Percentiles rank a stretch among this genome's conserved stretches.
These are phyloP conservation scores for Aspergillus niger DNA, from an alignment of 2,329 filamentous ascomycete genomes.

Conservation along the genomic window DNA sequence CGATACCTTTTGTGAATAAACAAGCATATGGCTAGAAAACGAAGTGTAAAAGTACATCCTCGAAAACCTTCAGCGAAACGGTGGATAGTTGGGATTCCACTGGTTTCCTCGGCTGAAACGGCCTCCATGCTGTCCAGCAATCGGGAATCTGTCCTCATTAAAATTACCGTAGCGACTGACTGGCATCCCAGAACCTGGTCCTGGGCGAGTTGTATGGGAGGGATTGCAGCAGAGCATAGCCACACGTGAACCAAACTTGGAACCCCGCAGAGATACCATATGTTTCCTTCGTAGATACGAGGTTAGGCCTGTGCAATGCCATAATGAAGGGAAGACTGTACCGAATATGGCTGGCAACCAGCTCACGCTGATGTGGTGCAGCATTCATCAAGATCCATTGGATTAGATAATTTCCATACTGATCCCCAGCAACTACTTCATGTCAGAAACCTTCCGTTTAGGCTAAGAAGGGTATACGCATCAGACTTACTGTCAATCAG, in stretches of 20 bases:
- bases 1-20: neutral
- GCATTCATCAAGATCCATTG: slow-evolving; percentile 95
- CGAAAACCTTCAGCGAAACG: slow-evolving; percentile 36
- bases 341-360: slow-evolving; percentile 90
- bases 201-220: slow-evolving; percentile 82
- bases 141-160: slow-evolving; percentile 40
- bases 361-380: slow-evolving; percentile 81
- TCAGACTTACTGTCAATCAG: slow-evolving; percentile 77
- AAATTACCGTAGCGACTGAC: slow-evolving; percentile 62
- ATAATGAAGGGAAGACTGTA: slow-evolving; percentile 24
- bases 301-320: neutral
- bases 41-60: neutral
- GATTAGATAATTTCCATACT: slow-evolving; percentile 97
- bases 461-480: neutral
- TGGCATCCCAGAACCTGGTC: slow-evolving; percentile 73
- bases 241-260: slow-evolving; percentile 96
- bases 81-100: slow-evolving; percentile 41
- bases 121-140: slow-evolving; percentile 42
- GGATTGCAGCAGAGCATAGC: slow-evolving; percentile 99
- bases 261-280: slow-evolving; percentile 97
- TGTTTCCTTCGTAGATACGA: slow-evolving; percentile 65
- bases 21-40: neutral
- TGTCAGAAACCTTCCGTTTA: slow-evolving; percentile 13
- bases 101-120: slow-evolving; percentile 40
- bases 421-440: slow-evolving; percentile 77